Conservation (phyloP, 371 early-diverging fungal species). For the Saksenaea vasiformis region DNA sequence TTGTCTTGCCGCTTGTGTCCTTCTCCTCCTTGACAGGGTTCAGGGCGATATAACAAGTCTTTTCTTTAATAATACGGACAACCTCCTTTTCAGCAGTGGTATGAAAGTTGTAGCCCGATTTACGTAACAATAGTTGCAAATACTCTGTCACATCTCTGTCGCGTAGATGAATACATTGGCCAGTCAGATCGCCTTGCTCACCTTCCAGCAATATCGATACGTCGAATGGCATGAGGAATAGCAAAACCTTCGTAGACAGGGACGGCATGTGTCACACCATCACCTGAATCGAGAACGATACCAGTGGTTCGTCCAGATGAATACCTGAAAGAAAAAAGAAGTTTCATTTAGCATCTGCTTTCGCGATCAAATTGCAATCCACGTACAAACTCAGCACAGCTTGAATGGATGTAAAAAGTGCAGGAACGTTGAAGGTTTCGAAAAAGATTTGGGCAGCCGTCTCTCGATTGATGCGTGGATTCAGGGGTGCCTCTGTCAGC, state of each 20-base stretch:
- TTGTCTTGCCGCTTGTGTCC: constrained; percentile 68
- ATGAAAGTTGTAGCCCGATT: constrained; percentile 83
- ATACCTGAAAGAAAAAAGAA: constrained; percentile 48
- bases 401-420: constrained; percentile 92
- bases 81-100: constrained; percentile 95
- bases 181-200: constrained; percentile 13
- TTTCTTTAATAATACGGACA: constrained; percentile 94
- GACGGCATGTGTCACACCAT: constrained; percentile 93
- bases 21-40: constrained; percentile 90
- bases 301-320: constrained; percentile 97
- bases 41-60: constrained; percentile 89
- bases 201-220: constrained; percentile 93
- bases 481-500: constrained; percentile 94
- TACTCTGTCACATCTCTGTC: constrained; percentile 87
- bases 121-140: constrained; percentile 83
- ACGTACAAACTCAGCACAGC: constrained; percentile 89
- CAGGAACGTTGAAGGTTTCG: constrained; percentile 97
- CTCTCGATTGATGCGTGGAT: constrained; percentile 89
- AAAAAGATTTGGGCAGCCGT: constrained; percentile 93
- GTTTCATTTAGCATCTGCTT: neutral
- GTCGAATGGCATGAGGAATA: constrained; percentile 88
- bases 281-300: constrained; percentile 91
- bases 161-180: neutral
- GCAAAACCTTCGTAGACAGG: constrained; percentile 98
- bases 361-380: constrained; percentile 1